Base-by-base conservation (phyloP, 108 stramenopile species). In the Nitzschia sp. region DNA sequence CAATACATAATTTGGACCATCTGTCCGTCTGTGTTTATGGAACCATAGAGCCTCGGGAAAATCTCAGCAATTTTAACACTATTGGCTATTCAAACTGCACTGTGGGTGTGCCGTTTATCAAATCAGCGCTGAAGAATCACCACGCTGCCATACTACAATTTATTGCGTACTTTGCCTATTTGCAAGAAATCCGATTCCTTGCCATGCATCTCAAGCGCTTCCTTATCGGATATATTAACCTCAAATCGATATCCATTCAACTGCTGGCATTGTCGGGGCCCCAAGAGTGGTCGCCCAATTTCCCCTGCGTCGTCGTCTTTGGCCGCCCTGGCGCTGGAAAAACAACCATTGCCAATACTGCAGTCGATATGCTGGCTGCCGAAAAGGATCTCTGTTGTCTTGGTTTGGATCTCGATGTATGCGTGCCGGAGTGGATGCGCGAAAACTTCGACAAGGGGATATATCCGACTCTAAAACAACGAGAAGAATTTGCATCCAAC, bases 361-460 rank as follows among this genome's bases (percentile, higher is more conserved):
- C 72, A 27, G 28, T 74, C 6, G 66, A 61, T 5, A 27, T 44
- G 4, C 46, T 44, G n/a, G 34, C 29, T 16, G 2, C 35, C 11
- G 22, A 59, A 26, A 23, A 63, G 8, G 26, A 73, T 30, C 26
- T 52, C 36, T 28, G 32, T 26, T 48, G 26, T 4, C 38, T 68
- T 21, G 68, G 69, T 15, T 33, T 81, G 15, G 87, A 89, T 72
- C 63, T 89, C 15, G 87, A 89, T 71, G 80, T 85, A 28, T 89
- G 87, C 57, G 72, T 89, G 3, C 81, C 87, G 13, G 84, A 89
- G 72, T 80, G 77, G 73, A 85, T 89, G 87, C 64, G 58, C 32
- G 87, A 85, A 46, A 89, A 89, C 53, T 89, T 89, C 73, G 62
- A 77, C 58, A 85, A 80, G 50, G 84, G 84, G 1, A 78, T 85